These are phyloP conservation scores for Euphorbia lathyris DNA, from an alignment of 345 rosid genomes.

Conservation along the genomic window DNA sequence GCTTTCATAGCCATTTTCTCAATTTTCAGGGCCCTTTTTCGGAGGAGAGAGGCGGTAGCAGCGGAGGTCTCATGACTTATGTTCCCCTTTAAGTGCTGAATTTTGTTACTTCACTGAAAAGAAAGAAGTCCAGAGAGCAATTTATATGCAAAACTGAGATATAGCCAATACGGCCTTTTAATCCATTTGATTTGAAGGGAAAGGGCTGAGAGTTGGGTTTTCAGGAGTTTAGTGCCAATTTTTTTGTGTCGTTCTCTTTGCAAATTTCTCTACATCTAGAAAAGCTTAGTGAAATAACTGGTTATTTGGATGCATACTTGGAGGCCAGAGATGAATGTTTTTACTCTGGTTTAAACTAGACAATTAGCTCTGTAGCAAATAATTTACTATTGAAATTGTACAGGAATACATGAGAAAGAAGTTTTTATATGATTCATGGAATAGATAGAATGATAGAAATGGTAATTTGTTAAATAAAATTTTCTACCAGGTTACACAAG, in stretches of 20 bases:
- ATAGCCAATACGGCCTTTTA: not conserved
- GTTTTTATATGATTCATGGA: slow-evolving; percentile 3
- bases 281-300: no score
- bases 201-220: slow-evolving; percentile 1
- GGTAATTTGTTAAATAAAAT: not conserved
- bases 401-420: slow-evolving; percentile 14
- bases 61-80: slow-evolving; percentile 39
- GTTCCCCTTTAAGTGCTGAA: not conserved
- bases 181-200: not conserved
- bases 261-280: not conserved
- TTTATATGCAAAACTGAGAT: not conserved
- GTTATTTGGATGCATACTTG: not conserved
- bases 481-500: no score
- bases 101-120: not conserved
- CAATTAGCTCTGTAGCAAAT: slow-evolving; percentile 8
- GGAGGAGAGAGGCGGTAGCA: slow-evolving; percentile 40
- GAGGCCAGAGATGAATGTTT: not conserved
- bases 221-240: not conserved
- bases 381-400: slow-evolving; percentile 24
- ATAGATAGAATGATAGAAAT: not conserved
- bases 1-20: slow-evolving; percentile 59
- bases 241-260: not conserved
- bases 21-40: slow-evolving; percentile 46
- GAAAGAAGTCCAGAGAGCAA: not conserved
- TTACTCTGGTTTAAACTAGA: not conserved